These are phyloP conservation scores for Arthroderma sp. DNA, from an alignment of 2,329 filamentous ascomycete species.

Conservation along the genomic window DNA sequence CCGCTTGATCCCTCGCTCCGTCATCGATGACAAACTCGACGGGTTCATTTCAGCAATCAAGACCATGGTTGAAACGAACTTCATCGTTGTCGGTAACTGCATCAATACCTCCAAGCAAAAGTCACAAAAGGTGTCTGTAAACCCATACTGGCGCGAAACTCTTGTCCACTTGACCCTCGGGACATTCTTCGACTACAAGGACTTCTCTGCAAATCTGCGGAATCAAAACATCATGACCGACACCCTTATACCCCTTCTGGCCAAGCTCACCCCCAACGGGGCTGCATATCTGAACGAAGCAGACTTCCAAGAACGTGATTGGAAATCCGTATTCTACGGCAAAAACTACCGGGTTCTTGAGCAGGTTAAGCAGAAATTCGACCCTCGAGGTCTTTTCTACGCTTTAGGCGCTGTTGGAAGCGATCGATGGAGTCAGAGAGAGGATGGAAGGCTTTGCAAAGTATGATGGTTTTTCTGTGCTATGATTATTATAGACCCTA, in stretches of 20 bases:
- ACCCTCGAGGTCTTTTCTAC: conserved; percentile 11
- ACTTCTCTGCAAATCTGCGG: background rate
- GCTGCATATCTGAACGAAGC: conserved; percentile 31
- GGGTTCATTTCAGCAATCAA: background rate
- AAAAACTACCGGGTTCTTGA: conserved; percentile 15
- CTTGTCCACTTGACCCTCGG: background rate
- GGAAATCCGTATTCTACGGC: conserved; percentile 13
- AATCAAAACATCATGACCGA: background rate
- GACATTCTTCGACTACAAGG: background rate
- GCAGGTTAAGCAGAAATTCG: conserved; percentile 17
- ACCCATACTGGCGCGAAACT: conserved; percentile 1
- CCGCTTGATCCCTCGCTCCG: background rate
- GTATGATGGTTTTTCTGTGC: no score
- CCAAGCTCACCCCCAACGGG: conserved; percentile 16
- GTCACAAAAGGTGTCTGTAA: background rate
- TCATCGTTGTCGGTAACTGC: conserved; percentile 25
- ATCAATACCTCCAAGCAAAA: conserved; percentile 21
- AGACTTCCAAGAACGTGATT: conserved; percentile 11
- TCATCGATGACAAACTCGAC: background rate
- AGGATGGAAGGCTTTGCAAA: background rate
- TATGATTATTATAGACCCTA: no score
- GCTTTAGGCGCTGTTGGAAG: conserved; percentile 2
- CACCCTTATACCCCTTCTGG: background rate
- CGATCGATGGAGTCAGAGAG: conserved; percentile 2
- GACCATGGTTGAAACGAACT: conserved; percentile 15